A percentile compares a stretch with the other conserved stretches of the same genome.
phyloP scores from a whole-genome alignment of 2,329 filamentous ascomycete genomes.

The Didymella pinodella region DNA sequence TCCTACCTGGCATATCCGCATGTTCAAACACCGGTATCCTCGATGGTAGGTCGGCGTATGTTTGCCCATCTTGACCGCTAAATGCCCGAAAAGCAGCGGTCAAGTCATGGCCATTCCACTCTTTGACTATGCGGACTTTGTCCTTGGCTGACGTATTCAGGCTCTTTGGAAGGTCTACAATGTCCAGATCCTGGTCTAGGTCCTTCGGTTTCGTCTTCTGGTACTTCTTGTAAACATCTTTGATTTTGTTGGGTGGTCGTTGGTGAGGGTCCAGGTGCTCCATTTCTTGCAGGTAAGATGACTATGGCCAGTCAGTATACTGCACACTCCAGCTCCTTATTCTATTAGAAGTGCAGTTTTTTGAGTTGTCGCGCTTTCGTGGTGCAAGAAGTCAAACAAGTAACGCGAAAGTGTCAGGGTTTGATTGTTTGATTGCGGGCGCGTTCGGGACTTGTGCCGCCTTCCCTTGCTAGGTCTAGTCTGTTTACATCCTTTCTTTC shows the following conservation, averaged over 20 bases:
- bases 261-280: conserved; percentile 74
- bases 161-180: conserved; percentile 52
- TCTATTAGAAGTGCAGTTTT: neutral
- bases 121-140: conserved; percentile 35
- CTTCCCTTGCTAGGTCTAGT: conserved; percentile 29
- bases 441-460: conserved; percentile 35
- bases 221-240: conserved; percentile 77
- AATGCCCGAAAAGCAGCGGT: conserved; percentile 37
- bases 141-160: conserved; percentile 39
- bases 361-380: conserved; percentile 1
- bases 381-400: neutral
- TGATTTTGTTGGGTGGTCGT: conserved; percentile 75
- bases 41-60: conserved; percentile 7
- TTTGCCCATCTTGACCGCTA: conserved; percentile 24
- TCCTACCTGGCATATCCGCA: conserved; percentile 71
- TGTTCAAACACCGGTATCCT: conserved; percentile 65
- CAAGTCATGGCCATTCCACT: conserved; percentile 31
- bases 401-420: conserved; percentile 21
- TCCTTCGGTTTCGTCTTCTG: conserved; percentile 65
- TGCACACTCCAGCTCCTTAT: neutral
- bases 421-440: conserved; percentile 14
- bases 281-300: conserved; percentile 24
- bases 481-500: conserved; percentile 36
- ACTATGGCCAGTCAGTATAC: neutral
- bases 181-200: conserved; percentile 56